Evolutionary conservation across 2,329 filamentous ascomycete species (phyloP).

Genomic region (Cladosporium cucumerinum): DNA sequence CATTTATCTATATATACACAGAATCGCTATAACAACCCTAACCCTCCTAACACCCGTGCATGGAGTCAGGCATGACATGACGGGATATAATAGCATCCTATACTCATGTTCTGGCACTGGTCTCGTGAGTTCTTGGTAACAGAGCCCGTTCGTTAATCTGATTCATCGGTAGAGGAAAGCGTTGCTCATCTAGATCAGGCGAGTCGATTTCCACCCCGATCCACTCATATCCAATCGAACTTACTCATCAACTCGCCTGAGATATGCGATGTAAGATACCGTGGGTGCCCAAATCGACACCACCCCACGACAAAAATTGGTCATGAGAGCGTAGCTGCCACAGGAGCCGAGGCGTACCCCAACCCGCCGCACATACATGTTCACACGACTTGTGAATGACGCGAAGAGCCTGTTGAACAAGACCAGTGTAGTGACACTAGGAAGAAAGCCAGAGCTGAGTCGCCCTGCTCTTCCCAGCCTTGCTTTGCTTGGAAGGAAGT

Average conservation of each 20-base stretch:
- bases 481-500: not conserved
- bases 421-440: not conserved
- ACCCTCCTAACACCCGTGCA: not conserved
- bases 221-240: no score
- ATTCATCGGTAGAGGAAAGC: not conserved
- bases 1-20: not conserved
- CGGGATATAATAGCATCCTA: not conserved
- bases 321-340: no score
- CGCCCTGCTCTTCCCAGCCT: not conserved
- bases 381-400: not conserved
- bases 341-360: not conserved
- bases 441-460: not conserved
- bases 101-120: not conserved
- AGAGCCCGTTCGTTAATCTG: not conserved
- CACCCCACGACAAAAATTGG: no score
- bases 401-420: not conserved
- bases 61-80: not conserved
- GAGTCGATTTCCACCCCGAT: not conserved
- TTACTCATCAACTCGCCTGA: no score
- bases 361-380: not conserved
- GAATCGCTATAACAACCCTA: not conserved
- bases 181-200: not conserved
- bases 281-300: not conserved
- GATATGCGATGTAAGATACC: no score
- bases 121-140: not conserved